These are phyloP conservation scores for Thyridium curvatum DNA, from an alignment of 2,329 filamentous ascomycete genomes.

Conservation along the genomic window DNA sequence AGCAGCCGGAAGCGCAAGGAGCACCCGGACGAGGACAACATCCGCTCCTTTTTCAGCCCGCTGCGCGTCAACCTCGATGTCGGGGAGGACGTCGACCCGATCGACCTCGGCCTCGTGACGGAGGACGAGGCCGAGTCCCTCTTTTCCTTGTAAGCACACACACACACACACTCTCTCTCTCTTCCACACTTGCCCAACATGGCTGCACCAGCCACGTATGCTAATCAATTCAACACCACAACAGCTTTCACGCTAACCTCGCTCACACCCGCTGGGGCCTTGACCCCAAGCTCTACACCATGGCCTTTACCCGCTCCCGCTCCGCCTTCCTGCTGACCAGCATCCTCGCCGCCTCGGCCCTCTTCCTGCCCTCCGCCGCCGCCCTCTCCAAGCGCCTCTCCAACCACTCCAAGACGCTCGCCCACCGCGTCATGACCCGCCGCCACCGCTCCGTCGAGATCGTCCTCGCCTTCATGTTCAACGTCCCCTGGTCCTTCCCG, in stretches of 20 bases:
- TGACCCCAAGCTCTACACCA: conserved; percentile 60
- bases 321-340: conserved; percentile 69
- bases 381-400: conserved; percentile 61
- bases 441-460: conserved; percentile 67
- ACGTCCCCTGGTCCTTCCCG: conserved; percentile 69
- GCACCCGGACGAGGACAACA: conserved; percentile 44
- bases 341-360: conserved; percentile 60
- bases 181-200: no score
- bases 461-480: conserved; percentile 68
- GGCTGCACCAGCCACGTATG: no score
- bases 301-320: conserved; percentile 57
- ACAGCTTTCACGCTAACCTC: conserved; percentile 65
- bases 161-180: no score
- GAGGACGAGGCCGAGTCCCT: conserved; percentile 57
- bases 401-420: conserved; percentile 56
- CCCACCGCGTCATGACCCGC: conserved; percentile 52
- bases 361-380: conserved; percentile 58
- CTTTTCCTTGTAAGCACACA: conserved; percentile 51
- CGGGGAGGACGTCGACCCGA: conserved; percentile 59
- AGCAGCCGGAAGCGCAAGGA: conserved; percentile 20
- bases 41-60: conserved; percentile 54
- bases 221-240: neutral
- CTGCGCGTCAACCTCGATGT: conserved; percentile 57
- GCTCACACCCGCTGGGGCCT: conserved; percentile 71
- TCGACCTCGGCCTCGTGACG: conserved; percentile 64